Percentiles rank a stretch among this genome's conserved stretches.
phyloP scores from a whole-genome alignment of 2,329 filamentous ascomycete species.

The Podosphaera aphanis region DNA sequence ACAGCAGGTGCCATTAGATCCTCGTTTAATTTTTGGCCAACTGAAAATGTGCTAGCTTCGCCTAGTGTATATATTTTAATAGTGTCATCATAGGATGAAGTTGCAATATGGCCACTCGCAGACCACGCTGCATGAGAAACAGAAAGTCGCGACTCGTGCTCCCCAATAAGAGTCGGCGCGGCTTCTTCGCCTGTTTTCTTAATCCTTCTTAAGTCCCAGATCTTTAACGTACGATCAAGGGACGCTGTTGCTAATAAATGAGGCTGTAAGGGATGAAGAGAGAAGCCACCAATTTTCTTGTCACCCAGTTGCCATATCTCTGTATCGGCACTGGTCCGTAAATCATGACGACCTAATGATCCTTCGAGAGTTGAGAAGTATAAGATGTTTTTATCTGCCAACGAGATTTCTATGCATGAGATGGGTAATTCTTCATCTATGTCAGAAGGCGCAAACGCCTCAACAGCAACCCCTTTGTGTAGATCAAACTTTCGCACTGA shows the following conservation, averaged over 20 bases:
- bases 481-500: slow-evolving; percentile 75
- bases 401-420: slow-evolving; percentile 60
- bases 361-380: slow-evolving; percentile 79
- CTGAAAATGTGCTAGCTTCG: slow-evolving; percentile 32
- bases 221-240: slow-evolving; percentile 65
- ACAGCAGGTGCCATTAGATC: slow-evolving; percentile 44
- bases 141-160: slow-evolving; percentile 61
- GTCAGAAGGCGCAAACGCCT: slow-evolving; percentile 56
- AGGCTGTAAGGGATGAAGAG: slow-evolving; percentile 53
- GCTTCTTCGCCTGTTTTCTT: slow-evolving; percentile 34
- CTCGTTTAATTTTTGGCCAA: slow-evolving; percentile 31
- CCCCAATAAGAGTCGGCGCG: slow-evolving; percentile 48
- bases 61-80: slow-evolving; percentile 77
- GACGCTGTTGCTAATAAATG: slow-evolving; percentile 77
- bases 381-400: slow-evolving; percentile 45
- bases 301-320: slow-evolving; percentile 58
- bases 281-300: slow-evolving; percentile 91
- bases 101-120: slow-evolving; percentile 62
- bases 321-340: slow-evolving; percentile 33
- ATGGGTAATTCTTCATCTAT: slow-evolving; percentile 51
- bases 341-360: slow-evolving; percentile 57
- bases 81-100: slow-evolving; percentile 82
- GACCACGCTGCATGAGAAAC: slow-evolving; percentile 90
- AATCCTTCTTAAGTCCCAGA: slow-evolving; percentile 81
- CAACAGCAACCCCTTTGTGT: slow-evolving; percentile 51